Evolutionary conservation across 495 filamentous ascomycete species (phyloP), one percentile per base, ranked within the genome.

Genomic region (Saxophila tyrrhenica): DNA sequence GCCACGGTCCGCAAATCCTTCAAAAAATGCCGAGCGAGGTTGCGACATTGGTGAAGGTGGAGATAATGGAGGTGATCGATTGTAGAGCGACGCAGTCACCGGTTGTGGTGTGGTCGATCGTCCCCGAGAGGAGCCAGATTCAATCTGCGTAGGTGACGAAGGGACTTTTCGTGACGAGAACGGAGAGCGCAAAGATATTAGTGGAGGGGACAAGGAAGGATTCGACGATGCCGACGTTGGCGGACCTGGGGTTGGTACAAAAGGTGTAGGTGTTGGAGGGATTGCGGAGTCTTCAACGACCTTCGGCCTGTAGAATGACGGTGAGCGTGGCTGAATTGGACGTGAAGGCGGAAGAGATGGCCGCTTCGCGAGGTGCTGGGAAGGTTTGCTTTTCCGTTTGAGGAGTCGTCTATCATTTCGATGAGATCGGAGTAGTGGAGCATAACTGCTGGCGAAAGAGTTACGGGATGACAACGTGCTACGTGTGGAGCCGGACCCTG

Each of bases 361-460:
- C 5, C 38, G 29, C 39, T 50, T 50, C 1, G 5, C 25, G 22
- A 48, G 52, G 48, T 55, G 46, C 35, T 46, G 38, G 5, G 24
- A 25, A 3, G 58, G 58, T 32, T 54, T 29, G 39, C 55, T 62
- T 32, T 48, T 54, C 42, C 50, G 54, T 10, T 58, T 44, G 23
- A 62, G 22, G 7, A 62, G 41, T 16, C 55, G 21, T 13, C 1
- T 39, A 25, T 62, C 59, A 2, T 35, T 13, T 45, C 59, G 9
- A 19, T 45, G 49, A 48, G 51, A 38, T 2, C 51, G 43, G 8
- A 58, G 22, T 3, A 62, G 3, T 23, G 48, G 53, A 17, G 55
- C 55, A 21, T 54, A 54, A 25, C 59, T 62, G 51, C 54, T 62
- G 38, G 51, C 59, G 15, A 24, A 35, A 39, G 55, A 57, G 8